These are phyloP conservation scores for Aspergillus vadensis DNA, from an alignment of 2,329 filamentous ascomycete species.

Conservation along the genomic window DNA sequence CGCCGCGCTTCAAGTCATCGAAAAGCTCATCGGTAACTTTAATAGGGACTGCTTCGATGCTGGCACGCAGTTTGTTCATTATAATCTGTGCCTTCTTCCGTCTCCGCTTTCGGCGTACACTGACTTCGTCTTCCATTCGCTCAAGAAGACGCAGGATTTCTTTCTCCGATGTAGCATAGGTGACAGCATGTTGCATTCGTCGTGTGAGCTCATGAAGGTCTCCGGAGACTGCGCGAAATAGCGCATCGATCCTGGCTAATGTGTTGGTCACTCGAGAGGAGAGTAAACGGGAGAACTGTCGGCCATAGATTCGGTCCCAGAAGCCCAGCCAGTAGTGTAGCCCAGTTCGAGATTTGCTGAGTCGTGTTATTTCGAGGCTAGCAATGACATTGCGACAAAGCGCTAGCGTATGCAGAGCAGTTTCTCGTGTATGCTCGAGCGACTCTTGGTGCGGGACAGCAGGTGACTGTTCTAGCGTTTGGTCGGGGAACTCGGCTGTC, in stretches of 20 bases:
- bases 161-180: slow-evolving; percentile 20
- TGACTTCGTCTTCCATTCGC: slow-evolving; percentile 30
- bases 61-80: slow-evolving; percentile 26
- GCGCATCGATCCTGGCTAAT: slow-evolving; percentile 25
- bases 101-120: slow-evolving; percentile 22
- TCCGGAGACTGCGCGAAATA: slow-evolving; percentile 29
- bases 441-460: neutral
- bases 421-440: slow-evolving; percentile 23
- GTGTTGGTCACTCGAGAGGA: slow-evolving; percentile 18
- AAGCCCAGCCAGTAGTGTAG: slow-evolving; percentile 31
- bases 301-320: slow-evolving; percentile 32
- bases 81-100: slow-evolving; percentile 26
- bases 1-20: slow-evolving; percentile 34
- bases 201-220: slow-evolving; percentile 29
- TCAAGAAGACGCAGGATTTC: slow-evolving; percentile 27
- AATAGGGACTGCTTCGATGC: slow-evolving; percentile 33
- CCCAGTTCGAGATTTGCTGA: slow-evolving; percentile 33
- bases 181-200: slow-evolving; percentile 22
- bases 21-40: slow-evolving; percentile 31
- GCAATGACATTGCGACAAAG: slow-evolving; percentile 32
- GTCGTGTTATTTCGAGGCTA: slow-evolving; percentile 32
- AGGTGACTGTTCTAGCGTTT: neutral
- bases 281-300: slow-evolving; percentile 21
- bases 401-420: slow-evolving; percentile 27
- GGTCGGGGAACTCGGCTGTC: neutral